These are phyloP conservation scores for Ophiostoma pallidulum DNA, from an alignment of 2,329 filamentous ascomycete species.

Conservation along the genomic window DNA sequence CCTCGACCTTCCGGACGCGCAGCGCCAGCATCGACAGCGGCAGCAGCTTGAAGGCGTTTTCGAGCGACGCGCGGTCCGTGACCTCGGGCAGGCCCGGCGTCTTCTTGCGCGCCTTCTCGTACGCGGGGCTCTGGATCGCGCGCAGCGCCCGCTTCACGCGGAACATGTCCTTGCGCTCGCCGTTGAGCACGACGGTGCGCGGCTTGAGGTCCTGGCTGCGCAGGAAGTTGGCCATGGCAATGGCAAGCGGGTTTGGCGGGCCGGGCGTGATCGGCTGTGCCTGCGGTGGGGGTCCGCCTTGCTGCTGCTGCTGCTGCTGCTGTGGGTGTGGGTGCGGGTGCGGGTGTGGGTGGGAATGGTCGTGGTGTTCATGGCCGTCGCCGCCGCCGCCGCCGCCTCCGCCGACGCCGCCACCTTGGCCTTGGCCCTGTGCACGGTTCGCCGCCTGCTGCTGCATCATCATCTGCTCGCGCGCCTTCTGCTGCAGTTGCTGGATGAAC, in stretches of 20 bases:
- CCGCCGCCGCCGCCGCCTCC: slow-evolving; percentile 14
- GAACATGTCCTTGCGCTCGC: slow-evolving; percentile 97
- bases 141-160: slow-evolving; percentile 94
- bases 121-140: slow-evolving; percentile 78
- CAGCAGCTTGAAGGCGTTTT: slow-evolving; percentile 85
- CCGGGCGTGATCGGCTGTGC: slow-evolving; percentile 62
- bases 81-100: slow-evolving; percentile 83
- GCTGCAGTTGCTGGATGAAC: slow-evolving; percentile 64
- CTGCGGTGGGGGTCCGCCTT: slow-evolving; percentile 25
- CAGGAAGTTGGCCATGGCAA: slow-evolving; percentile 85
- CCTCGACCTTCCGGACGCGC: slow-evolving; percentile 74
- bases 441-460: slow-evolving; percentile 32
- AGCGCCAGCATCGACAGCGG: slow-evolving; percentile 90
- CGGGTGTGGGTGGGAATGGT: slow-evolving; percentile 28
- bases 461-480: slow-evolving; percentile 44
- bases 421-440: slow-evolving; percentile 34
- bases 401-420: slow-evolving; percentile 17
- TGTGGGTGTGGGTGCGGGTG: slow-evolving; percentile 34
- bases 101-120: slow-evolving; percentile 82
- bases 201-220: slow-evolving; percentile 76
- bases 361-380: not conserved
- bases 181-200: slow-evolving; percentile 85
- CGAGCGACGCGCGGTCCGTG: slow-evolving; percentile 76
- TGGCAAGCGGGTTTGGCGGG: slow-evolving; percentile 77
- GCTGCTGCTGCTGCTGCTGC: slow-evolving; percentile 26